A percentile compares a stretch with the other conserved stretches of the same genome.
Conservation (phyloP, 192 early-diverging fungal genomes). For the Coemansia sp. region DNA sequence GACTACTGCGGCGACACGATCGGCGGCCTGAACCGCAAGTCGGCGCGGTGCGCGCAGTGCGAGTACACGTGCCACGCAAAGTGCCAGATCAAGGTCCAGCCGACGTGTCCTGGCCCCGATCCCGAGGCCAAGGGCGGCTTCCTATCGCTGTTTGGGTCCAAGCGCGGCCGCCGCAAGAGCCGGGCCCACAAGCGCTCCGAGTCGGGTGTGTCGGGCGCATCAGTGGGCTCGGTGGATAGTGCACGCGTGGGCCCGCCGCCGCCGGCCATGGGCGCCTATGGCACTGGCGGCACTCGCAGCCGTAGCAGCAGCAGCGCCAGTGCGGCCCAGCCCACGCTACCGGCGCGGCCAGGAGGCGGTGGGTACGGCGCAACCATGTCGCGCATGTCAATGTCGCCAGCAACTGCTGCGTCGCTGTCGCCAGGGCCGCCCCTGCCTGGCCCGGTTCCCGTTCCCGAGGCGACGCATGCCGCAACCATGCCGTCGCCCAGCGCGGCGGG, state of each 20-base stretch:
- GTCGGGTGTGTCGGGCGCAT: slow-evolving; percentile 13
- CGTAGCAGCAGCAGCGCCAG: slow-evolving; percentile 7
- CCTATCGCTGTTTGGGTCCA: slow-evolving; percentile 31
- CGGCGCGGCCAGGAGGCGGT: neutral
- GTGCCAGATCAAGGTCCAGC: slow-evolving; percentile 43
- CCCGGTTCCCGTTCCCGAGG: too few relatives aligned
- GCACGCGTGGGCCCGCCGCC: neutral
- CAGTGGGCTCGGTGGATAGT: slow-evolving; percentile 3
- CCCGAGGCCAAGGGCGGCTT: slow-evolving; percentile 30
- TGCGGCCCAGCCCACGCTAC: neutral
- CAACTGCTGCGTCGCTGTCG: too few relatives aligned
- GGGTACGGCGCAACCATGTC: too few relatives aligned
- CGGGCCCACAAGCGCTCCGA: slow-evolving; percentile 11
- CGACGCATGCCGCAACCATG: too few relatives aligned
- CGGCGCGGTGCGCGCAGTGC: slow-evolving; percentile 27
- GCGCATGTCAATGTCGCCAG: too few relatives aligned
- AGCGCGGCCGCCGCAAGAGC: slow-evolving; percentile 16
- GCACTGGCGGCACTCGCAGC: neutral
- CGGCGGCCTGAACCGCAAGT: slow-evolving; percentile 37
- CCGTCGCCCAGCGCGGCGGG: too few relatives aligned
- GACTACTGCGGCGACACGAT: slow-evolving; percentile 45
- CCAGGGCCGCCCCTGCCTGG: too few relatives aligned
- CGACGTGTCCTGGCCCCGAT: slow-evolving; percentile 29
- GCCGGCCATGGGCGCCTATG: neutral
- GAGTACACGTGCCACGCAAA: slow-evolving; percentile 41